phyloP scores from a whole-genome alignment of 2,329 filamentous ascomycete genomes.

The Colletotrichum nymphaeae region DNA sequence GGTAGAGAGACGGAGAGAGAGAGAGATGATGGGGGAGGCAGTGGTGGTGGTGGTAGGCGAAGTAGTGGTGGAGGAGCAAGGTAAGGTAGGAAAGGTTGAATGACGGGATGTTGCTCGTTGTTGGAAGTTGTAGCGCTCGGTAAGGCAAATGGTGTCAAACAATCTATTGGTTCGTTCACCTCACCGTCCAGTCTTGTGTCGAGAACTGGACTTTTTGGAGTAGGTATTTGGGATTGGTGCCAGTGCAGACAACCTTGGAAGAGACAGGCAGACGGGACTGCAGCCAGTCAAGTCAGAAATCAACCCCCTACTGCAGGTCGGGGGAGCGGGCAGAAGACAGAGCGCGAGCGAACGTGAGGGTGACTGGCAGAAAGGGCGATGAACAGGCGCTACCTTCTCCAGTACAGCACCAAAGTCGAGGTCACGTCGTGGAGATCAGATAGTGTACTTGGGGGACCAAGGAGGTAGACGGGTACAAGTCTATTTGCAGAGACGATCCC shows the following conservation, averaged over 20 bases:
- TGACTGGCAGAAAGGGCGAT: constrained; percentile 11
- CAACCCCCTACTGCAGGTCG: constrained; percentile 22
- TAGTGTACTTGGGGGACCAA: constrained; percentile 4
- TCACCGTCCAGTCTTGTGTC: constrained; percentile 1
- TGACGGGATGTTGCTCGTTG: neutral
- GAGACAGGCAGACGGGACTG: neutral
- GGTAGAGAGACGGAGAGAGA: neutral
- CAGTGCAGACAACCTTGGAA: neutral
- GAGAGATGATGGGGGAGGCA: neutral
- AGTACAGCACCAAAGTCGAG: constrained; percentile 8
- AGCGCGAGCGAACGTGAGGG: constrained; percentile 13
- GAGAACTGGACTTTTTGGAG: constrained; percentile 4
- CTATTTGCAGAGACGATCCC: constrained; percentile 14
- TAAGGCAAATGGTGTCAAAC: constrained; percentile 5
- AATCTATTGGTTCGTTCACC: neutral
- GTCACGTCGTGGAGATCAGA: constrained; percentile 32
- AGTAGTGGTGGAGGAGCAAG: neutral
- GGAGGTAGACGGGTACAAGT: constrained; percentile 19
- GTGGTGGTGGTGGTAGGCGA: constrained; percentile 10
- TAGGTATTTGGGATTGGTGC: constrained; percentile 5
- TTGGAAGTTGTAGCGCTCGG: constrained; percentile 17
- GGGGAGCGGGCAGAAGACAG: constrained; percentile 25
- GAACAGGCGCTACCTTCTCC: constrained; percentile 21
- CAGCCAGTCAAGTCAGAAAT: constrained; percentile 5
- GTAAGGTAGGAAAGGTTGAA: too few species aligned